phyloP scores from a whole-genome alignment of 257 asterid genomes.

The Cordia subcordata region DNA sequence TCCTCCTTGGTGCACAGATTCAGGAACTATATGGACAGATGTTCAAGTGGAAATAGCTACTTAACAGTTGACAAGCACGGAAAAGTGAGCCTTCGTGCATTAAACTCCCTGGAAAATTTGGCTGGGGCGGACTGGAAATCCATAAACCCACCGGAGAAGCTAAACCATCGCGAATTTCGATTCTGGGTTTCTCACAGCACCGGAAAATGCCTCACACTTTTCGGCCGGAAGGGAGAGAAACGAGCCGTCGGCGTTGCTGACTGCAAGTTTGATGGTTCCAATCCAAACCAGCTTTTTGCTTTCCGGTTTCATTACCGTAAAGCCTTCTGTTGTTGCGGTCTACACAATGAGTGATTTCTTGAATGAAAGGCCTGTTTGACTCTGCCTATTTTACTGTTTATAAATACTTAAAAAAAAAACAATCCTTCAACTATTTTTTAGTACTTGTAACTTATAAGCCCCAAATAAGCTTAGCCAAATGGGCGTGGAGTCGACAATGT shows the following conservation, averaged over 20 bases:
- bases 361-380: too few relatives aligned
- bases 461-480: too few relatives aligned
- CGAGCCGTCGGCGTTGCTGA: constrained; percentile 45
- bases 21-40: constrained; percentile 70
- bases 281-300: constrained; percentile 56
- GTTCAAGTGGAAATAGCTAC: constrained; percentile 44
- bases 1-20: constrained; percentile 31
- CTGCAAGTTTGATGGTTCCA: constrained; percentile 47
- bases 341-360: constrained; percentile 34
- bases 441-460: too few relatives aligned
- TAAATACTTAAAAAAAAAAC: too few relatives aligned
- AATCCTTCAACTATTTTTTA: too few relatives aligned
- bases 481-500: too few relatives aligned
- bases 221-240: constrained; percentile 28
- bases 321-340: constrained; percentile 56
- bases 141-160: constrained; percentile 45
- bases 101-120: constrained; percentile 33
- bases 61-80: constrained; percentile 61
- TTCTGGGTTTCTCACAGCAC: constrained; percentile 52
- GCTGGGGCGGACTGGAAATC: constrained; percentile 74
- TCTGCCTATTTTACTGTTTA: too few relatives aligned
- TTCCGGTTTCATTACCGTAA: constrained; percentile 66
- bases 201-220: constrained; percentile 56
- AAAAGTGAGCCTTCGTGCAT: constrained; percentile 38
- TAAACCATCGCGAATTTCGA: constrained; percentile 54